phyloP scores from a whole-genome alignment of 2,329 filamentous ascomycete genomes.

The Beauveria sp. region DNA sequence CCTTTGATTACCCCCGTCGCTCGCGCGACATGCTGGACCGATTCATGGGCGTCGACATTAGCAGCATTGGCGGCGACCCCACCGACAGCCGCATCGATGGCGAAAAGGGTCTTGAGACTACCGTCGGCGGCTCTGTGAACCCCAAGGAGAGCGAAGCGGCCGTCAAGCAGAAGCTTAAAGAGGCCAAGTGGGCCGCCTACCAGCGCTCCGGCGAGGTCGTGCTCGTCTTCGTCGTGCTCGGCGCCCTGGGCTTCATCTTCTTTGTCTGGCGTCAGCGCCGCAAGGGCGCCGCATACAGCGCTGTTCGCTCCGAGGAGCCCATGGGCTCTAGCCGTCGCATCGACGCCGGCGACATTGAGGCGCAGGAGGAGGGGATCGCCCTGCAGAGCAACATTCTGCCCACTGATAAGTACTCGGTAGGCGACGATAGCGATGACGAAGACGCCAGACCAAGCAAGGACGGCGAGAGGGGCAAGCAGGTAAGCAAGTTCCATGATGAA shows the following conservation, averaged over 20 bases:
- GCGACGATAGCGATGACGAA: constrained; percentile 49
- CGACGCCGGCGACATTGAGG: constrained; percentile 31
- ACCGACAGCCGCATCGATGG: constrained; percentile 77
- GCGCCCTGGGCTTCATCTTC: constrained; percentile 67
- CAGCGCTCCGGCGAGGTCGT: constrained; percentile 80
- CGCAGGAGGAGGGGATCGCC: constrained; percentile 13
- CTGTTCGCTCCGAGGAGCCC: constrained; percentile 34
- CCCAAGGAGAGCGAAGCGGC: constrained; percentile 51
- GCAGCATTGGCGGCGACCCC: constrained; percentile 72
- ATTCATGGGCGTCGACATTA: constrained; percentile 90
- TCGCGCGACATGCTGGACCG: constrained; percentile 95
- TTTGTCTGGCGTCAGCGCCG: constrained; percentile 58
- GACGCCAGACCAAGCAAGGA: constrained; percentile 20
- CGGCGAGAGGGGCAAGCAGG: constrained; percentile 9
- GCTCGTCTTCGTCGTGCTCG: constrained; percentile 70
- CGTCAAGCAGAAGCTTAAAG: constrained; percentile 63
- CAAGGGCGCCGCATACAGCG: constrained; percentile 47
- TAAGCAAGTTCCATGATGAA: background rate
- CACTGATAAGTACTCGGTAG: constrained; percentile 48
- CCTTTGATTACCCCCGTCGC: constrained; percentile 82
- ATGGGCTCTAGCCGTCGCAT: constrained; percentile 21
- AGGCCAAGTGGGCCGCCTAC: constrained; percentile 84
- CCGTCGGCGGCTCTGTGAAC: constrained; percentile 62
- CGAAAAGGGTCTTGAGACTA: constrained; percentile 70
- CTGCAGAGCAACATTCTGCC: constrained; percentile 23